Evolutionary conservation across 306 rosid genomes (phyloP).

Genomic region (Trichosanthes truncata): DNA sequence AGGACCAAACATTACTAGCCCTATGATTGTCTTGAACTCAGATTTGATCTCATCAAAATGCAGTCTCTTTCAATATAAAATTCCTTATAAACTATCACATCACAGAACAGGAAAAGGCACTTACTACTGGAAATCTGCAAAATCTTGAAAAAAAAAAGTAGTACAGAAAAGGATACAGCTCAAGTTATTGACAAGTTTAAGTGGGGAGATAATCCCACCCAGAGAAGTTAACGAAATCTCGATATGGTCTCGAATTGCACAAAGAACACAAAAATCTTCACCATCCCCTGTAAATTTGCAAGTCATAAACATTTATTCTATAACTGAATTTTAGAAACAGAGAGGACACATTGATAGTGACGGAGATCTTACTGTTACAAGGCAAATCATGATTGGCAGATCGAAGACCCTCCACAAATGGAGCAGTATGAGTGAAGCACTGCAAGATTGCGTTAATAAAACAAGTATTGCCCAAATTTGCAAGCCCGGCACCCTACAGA

Average conservation of each 20-base stretch:
- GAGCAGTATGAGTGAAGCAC: conserved; percentile 86
- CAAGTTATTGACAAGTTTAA: conserved; percentile 49
- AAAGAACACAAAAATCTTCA: conserved; percentile 54
- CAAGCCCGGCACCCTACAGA: conserved; percentile 74
- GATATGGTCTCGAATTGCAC: conserved; percentile 47
- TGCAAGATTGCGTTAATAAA: conserved; percentile 73
- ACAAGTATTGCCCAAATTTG: conserved; percentile 78
- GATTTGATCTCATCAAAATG: neutral
- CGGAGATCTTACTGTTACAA: conserved; percentile 30
- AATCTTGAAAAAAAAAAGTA: neutral
- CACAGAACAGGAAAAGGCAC: neutral
- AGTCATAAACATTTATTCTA: neutral
- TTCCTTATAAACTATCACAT: neutral
- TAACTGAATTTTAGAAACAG: neutral
- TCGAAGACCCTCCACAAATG: conserved; percentile 51
- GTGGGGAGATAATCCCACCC: conserved; percentile 45
- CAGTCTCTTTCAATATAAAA: neutral
- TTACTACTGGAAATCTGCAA: neutral
- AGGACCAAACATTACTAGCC: neutral
- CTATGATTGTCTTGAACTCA: neutral
- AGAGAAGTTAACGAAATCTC: conserved; percentile 32
- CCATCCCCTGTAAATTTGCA: conserved; percentile 37
- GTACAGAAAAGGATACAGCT: conserved; percentile 51
- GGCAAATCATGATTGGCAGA: conserved; percentile 27
- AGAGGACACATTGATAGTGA: neutral